Evolutionary conservation across 129 eudicot species (phyloP).

Genomic region (Tagetes patula): DNA sequence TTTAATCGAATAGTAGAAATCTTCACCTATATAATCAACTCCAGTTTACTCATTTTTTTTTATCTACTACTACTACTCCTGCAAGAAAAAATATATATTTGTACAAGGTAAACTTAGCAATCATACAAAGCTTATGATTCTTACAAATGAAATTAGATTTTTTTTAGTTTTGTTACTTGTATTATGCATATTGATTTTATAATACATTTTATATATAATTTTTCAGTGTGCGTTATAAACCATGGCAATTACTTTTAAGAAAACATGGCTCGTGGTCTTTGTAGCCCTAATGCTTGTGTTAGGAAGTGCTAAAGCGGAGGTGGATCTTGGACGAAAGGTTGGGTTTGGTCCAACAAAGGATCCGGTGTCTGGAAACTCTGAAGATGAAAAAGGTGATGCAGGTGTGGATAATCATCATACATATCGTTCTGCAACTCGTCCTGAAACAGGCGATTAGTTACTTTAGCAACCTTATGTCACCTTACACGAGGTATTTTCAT

Average conservation of each 20-base stretch:
- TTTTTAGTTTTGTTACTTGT: neutral
- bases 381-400: slow-evolving; percentile 1
- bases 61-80: neutral
- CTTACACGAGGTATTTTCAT: neutral
- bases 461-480: neutral
- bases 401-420: slow-evolving; percentile 15
- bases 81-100: neutral
- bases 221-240: neutral
- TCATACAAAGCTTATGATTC: neutral
- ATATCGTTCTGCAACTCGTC: slow-evolving; percentile 17
- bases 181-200: neutral
- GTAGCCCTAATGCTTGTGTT: slow-evolving; percentile 13
- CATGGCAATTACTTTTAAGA: neutral
- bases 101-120: slow-evolving; percentile 15
- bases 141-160: neutral
- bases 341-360: slow-evolving; percentile 15
- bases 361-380: neutral
- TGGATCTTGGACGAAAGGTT: slow-evolving; percentile 27
- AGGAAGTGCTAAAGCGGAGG: neutral
- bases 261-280: slow-evolving; percentile 23
- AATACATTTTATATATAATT: neutral
- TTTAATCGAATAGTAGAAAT: slow-evolving; percentile 23
- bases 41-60: neutral
- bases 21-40: slow-evolving; percentile 19
- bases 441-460: neutral